Evolutionary conservation across 345 rosid species (phyloP), one percentile per base, ranked within the genome.

Genomic region (Tarenaya hassleriana): DNA sequence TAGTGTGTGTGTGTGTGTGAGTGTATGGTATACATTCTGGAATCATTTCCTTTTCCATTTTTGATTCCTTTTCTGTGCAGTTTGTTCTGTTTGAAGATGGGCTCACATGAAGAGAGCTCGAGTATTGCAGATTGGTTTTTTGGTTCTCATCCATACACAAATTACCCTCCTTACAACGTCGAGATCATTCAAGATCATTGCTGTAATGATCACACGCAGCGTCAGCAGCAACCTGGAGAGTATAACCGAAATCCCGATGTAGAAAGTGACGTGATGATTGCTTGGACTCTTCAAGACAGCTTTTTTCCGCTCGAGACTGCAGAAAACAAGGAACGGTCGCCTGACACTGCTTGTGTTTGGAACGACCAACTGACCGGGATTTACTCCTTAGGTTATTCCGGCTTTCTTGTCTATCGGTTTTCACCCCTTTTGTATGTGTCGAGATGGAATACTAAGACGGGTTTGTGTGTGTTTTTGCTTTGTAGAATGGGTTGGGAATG

Each of bases 231-330:
- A 39, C 41, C 53, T 8, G 66, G 55, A 21, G 80, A 75, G 41
- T 73, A 72, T 77, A 45, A 37, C 18, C 66, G 79, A 63, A 76
- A 53, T 65, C 63, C 71, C 62, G 63, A 78, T 66, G 81, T 84
- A 40, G 92, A 82, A 60, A 86, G 73, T 63, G 98, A 92, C 73
- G 95, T 81, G 82, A 74, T 78, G 41, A 88, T 88, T 63, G 96
- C 95, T 0, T 77, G 80, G 21, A 68, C 84, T 29, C 78, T 92
- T 55, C 94, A 92, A 68, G 96, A 85, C 50, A 94, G 88, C 42
- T 88, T 88, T 68, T 83, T 84, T 6, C 88, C 78, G 68, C 75
- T 92, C 16, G 80, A 80, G 29, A 52, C 85, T 52, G 60, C 74
- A 18, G 96, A 85, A 62, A n/a, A n/a, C 14, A 74, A 75, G n/a